Conservation (phyloP, 768 basidiomycete species). For the Boletus barrowsii region DNA sequence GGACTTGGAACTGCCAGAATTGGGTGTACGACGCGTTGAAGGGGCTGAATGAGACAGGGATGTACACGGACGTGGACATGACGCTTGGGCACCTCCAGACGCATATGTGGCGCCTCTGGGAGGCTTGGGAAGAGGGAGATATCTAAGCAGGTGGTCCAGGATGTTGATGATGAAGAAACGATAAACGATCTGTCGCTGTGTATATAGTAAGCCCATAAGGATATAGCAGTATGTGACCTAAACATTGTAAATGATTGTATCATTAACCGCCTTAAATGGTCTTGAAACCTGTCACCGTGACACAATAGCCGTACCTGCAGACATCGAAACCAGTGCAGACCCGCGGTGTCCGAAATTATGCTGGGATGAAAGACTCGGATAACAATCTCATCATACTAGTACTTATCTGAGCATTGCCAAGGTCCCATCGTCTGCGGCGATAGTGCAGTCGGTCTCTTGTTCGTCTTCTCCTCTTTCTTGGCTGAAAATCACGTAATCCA, state of each 20-base stretch:
- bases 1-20: constrained; percentile 27
- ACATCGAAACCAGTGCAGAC: no score
- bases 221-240: background rate
- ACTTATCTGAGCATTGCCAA: no score
- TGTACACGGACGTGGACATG: constrained; percentile 19
- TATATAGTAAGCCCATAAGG: no score
- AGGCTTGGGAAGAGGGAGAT: constrained; percentile 28
- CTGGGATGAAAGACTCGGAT: no score
- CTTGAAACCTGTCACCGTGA: background rate
- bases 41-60: constrained; percentile 4
- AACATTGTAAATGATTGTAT: background rate
- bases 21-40: constrained; percentile 26
- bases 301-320: no score
- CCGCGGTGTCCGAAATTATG: no score
- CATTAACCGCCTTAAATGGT: background rate
- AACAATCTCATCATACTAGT: no score
- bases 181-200: background rate
- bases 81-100: constrained; percentile 16
- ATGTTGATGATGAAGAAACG: background rate
- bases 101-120: constrained; percentile 27
- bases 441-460: no score
- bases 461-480: no score
- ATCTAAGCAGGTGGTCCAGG: constrained; percentile 6
- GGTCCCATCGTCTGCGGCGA: no score
- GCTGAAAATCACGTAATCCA: no score